Percentiles rank a stretch among this genome's conserved stretches.
Conservation (phyloP, 106 monocot genomes). For the Narthecium ossifragum region DNA sequence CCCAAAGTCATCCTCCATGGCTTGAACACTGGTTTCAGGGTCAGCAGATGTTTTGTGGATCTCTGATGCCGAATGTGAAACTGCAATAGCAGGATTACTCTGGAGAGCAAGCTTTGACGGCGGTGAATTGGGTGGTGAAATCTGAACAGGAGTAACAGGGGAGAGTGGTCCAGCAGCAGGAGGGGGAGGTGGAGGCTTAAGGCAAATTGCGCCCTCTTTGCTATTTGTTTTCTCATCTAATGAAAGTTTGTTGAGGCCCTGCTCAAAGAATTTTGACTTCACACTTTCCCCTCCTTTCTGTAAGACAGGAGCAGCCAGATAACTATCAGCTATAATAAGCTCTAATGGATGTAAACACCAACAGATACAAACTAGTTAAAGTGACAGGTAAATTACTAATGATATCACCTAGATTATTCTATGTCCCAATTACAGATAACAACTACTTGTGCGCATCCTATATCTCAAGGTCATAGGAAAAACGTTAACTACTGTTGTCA, state of each 20-base stretch:
- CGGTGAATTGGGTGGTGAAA: constrained; percentile 19
- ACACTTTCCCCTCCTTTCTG: constrained; percentile 50
- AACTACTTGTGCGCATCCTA: too few relatives aligned
- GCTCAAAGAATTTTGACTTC: constrained; percentile 50
- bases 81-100: neutral
- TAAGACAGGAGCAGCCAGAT: neutral
- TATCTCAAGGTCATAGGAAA: too few relatives aligned
- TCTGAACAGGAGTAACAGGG: constrained; percentile 19
- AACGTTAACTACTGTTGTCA: too few relatives aligned
- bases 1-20: constrained; percentile 87
- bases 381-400: neutral
- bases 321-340: too few relatives aligned
- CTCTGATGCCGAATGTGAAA: constrained; percentile 12
- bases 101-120: constrained; percentile 3
- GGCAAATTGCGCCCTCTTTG: constrained; percentile 36
- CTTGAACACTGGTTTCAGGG: constrained; percentile 21
- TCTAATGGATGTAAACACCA: too few relatives aligned
- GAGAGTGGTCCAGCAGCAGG: constrained; percentile 44
- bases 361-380: neutral
- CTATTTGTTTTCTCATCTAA: constrained; percentile 28
- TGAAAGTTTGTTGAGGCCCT: constrained; percentile 56
- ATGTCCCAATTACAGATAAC: too few relatives aligned
- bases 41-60: constrained; percentile 7
- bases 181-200: constrained; percentile 71
- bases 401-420: neutral